Base-by-base conservation (phyloP, 176 grass and related monocot genomes). In the Bolboschoenus planiculmis region DNA sequence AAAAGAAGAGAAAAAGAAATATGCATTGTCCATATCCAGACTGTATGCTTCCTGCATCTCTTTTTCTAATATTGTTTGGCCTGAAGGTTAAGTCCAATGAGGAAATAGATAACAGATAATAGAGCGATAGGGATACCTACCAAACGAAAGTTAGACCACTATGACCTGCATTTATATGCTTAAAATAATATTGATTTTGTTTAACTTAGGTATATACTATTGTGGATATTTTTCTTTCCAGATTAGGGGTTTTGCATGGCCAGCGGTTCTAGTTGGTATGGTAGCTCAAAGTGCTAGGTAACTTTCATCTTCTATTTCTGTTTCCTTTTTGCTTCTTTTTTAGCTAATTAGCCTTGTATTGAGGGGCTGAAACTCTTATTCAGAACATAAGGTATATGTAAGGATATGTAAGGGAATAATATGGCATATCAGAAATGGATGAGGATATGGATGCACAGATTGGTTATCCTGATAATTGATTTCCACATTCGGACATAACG, bases 261-360 rank as follows among this genome's bases (percentile, higher is more conserved):
- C 95, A 88, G 95, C 95, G 46, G 81, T 98, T 83, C 92, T 98
- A 83, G 90, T 98, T 88, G 95, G 95, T 34, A 83, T 98, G 91
- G 95, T 98, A 87, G 95, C 95, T 85, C 95, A 98, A 89, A 98
- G 95, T 95, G 95, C 95, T 79, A 98, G 95, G 95, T 98, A 94
- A 77, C 30, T 80, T 39, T 60, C 20, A 47, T 6, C 14, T 74
- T 77, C 58, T 83, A 76, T 20, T 56, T 87, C 55, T 81, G 20
- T 85, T 56, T 82, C 47, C 36, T 78, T 37, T 34, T 76, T 34
- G 0, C 67, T 87, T 24, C 43, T 10, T 31, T 50, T 27, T 77
- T 78, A 78, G 27, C 0, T 53, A 48, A 53, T 39, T 37, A 68
- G 2, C 64, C 0, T 3, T 40, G 35, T 68, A 39, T n/a, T n/a